Evolutionary conservation across 441 rosid species (phyloP), one percentile per base, ranked within the genome.

Genomic region (Corymbia calophylla): DNA sequence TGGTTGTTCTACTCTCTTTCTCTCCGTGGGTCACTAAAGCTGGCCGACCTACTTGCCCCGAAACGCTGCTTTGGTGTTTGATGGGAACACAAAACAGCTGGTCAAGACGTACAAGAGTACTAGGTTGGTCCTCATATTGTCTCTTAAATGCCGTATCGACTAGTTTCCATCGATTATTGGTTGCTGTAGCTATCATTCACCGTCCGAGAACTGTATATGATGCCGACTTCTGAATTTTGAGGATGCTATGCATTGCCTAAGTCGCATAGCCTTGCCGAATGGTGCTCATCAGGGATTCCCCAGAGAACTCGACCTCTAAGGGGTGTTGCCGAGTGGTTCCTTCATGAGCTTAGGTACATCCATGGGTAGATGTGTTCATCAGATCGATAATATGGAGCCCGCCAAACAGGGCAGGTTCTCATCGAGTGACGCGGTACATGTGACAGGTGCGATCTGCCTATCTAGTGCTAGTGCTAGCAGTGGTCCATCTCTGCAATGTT

Each of bases 41-140:
- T 39, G 49, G 84, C 82, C 3, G 17, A 39, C 49, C 3, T 12
- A 44, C 49, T 39, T 39, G 9, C 49, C 44, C 17, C 25, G 48
- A 44, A 23, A 10, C 49, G 7, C 1, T 9, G 16, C 17, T 44
- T 39, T 3, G 84, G 82, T 73, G 51, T 29, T 56, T 73, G 91
- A 86, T 89, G 90, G 90, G 80, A 32, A 88, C 88, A 35, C 53
- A 29, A 73, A 91, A 87, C 91, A 31, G 56, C 48, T 27, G 86
- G 88, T 90, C 89, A 53, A 66, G n/a, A 39, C 27, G 14, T 39
- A 39, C 51, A 10, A 39, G 16, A 3, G 17, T 39, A 21, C 29
- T 13, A 6, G 51, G 51, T 19, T 39, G 29, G 51, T 73, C 82
- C 51, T 73, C n/a, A 73, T 17, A 39, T 23, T 7, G 29, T 39